A percentile compares a stretch with the other conserved stretches of the same genome.
These are phyloP conservation scores for Escallonia herrerae DNA, from an alignment of 129 eudicot genomes.

Conservation along the genomic window DNA sequence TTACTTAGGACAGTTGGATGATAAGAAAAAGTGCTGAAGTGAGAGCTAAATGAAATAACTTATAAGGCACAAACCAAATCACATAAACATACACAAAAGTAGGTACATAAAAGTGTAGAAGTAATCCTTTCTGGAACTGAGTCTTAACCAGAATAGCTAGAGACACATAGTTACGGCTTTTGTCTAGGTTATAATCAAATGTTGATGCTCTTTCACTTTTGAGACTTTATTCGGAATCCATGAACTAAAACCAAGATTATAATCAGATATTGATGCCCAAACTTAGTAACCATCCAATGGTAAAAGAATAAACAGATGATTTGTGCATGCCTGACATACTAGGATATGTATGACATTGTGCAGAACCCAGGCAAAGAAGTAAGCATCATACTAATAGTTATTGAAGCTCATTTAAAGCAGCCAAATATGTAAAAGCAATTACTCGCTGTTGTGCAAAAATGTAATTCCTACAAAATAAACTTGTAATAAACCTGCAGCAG, in stretches of 20 bases:
- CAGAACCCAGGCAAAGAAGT: neutral
- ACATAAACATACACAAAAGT: neutral
- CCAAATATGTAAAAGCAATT: neutral
- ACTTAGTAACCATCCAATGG: too few species aligned
- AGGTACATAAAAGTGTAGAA: too few species aligned
- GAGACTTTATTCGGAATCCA: neutral
- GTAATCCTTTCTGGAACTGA: too few species aligned
- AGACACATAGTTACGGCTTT: too few species aligned
- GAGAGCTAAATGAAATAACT: neutral
- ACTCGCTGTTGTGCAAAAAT: neutral
- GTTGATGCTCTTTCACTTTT: neutral
- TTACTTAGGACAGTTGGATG: too few species aligned
- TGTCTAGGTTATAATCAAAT: too few species aligned
- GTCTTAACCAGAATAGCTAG: too few species aligned
- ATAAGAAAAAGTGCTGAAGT: neutral
- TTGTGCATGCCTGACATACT: neutral
- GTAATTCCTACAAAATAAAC: neutral
- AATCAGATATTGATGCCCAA: neutral
- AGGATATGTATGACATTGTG: neutral
- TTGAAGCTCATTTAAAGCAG: neutral
- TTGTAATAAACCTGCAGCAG: constrained; percentile 51
- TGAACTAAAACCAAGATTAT: too few species aligned
- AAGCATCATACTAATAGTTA: too few species aligned
- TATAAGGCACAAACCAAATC: neutral
- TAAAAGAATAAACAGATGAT: neutral